These are phyloP conservation scores for Psidium friedrichsthalianum DNA, from an alignment of 345 rosid genomes.

Conservation along the genomic window DNA sequence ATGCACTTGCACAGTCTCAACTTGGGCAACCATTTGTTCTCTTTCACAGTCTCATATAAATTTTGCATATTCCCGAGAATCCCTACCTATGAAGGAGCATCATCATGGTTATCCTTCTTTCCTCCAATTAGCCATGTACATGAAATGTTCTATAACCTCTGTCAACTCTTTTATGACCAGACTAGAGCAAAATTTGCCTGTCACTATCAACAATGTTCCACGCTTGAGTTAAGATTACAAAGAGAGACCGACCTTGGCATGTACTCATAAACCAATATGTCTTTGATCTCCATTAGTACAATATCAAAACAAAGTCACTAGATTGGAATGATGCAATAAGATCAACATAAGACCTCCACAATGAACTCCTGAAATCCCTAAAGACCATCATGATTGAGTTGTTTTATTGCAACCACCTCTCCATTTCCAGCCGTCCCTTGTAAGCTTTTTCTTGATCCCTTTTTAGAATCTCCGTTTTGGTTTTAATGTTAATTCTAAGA, in stretches of 20 bases:
- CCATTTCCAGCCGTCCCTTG: too few relatives aligned
- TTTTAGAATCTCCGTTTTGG: too few relatives aligned
- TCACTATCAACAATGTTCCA: conserved; percentile 22
- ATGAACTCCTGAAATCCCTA: conserved; percentile 94
- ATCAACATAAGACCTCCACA: conserved; percentile 97
- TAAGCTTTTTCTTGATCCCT: too few relatives aligned
- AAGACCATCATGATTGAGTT: conserved; percentile 76
- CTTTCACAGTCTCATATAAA: too few relatives aligned
- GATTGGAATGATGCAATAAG: conserved; percentile 74
- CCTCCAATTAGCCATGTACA: conserved; percentile 70
- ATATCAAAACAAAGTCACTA: conserved; percentile 81
- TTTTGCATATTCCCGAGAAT: too few relatives aligned
- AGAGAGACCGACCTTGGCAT: too few relatives aligned
- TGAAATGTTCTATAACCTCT: conserved; percentile 20
- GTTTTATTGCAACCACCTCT: conserved; percentile 94
- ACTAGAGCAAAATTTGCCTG: conserved; percentile 16
- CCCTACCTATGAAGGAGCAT: conserved; percentile 72
- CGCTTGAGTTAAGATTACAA: conserved; percentile 25
- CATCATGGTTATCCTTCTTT: conserved; percentile 53
- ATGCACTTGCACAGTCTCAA: too few relatives aligned
- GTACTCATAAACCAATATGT: conserved; percentile 84
- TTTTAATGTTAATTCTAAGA: too few relatives aligned
- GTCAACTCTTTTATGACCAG: conserved; percentile 14
- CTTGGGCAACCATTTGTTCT: too few relatives aligned
- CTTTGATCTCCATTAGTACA: conserved; percentile 96